Base-by-base conservation (phyloP, 768 basidiomycete species). In the Russula lepida region DNA sequence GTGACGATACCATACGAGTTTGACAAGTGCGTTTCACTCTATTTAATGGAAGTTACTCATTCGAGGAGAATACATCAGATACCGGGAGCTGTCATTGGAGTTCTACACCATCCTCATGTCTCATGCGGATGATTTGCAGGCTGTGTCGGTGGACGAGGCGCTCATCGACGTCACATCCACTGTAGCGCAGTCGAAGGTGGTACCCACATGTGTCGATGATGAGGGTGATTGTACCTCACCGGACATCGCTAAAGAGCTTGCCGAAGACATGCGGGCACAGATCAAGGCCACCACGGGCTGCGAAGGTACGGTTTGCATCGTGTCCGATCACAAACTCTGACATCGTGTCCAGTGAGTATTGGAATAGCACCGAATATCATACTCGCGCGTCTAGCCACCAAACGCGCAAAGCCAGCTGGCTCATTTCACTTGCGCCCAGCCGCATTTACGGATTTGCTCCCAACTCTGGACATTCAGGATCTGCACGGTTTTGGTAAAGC, bases 61-160 rank as follows among this genome's bases (percentile, higher is more conserved):
- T 55, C 54, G 52, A 64, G 7, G 58, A 57, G 43, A n/a, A 47
- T 17, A 23, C 50, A n/a, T 19, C 67, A 94, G 91, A 68, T 95
- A 94, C 74, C 93, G 89, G 69, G 76, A 87, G 57, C 77, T 86
- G 56, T 94, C 95, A 0, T 73, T 94, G 54, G 79, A 86, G 39
- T 98, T 98, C 71, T 98, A 99, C 72, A 92, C 89, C 5, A 88
- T 97, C 56, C 79, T 98, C 33, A 90, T 98, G 85, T 76, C 81
- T 0, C 84, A 89, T 68, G 91, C 92, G 25, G 92, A 97, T 68
- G 92, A 94, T 66, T 77, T 98, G 3, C 87, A 98, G 74, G 94
- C 95, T 2, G 95, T 98, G 17, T 95, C 93, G 2, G 90, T 98
- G 6, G 97, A 99, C 63, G 97, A 99, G 71, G 95, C 93, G 0